Conservation (phyloP, 2,329 filamentous ascomycete species). For the Hortaea werneckii region DNA sequence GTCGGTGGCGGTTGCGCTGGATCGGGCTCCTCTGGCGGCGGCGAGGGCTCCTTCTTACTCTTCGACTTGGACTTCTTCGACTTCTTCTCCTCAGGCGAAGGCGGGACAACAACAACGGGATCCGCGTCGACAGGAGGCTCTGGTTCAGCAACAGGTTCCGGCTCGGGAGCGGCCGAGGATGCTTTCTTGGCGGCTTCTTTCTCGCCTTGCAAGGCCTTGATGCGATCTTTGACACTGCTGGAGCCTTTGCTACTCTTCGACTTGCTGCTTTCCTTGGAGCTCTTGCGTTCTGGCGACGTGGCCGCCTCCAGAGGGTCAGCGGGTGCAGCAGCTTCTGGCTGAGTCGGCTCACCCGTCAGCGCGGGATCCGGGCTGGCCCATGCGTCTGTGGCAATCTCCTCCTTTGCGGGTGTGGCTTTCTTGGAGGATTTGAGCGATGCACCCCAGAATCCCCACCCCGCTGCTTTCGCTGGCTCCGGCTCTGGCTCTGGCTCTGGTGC, state of each 20-base stretch:
- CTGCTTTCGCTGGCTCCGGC: slow-evolving; percentile 17
- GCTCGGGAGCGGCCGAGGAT: slow-evolving; percentile 24
- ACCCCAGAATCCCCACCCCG: slow-evolving; percentile 36
- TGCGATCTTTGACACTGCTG: slow-evolving; percentile 42
- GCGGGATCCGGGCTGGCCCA: slow-evolving; percentile 33
- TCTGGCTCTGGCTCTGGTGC: slow-evolving; percentile 7
- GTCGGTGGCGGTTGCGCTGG: slow-evolving; percentile 8
- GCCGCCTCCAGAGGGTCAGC: slow-evolving; percentile 33
- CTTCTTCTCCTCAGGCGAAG: slow-evolving; percentile 16
- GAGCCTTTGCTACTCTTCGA: slow-evolving; percentile 31
- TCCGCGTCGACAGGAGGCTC: slow-evolving; percentile 11
- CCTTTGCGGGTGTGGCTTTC: slow-evolving; percentile 27
- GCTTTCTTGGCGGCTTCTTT: slow-evolving; percentile 15
- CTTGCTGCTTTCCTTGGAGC: slow-evolving; percentile 32
- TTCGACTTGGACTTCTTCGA: slow-evolving; percentile 13
- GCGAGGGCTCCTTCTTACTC: slow-evolving; percentile 11
- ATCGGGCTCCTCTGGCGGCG: neutral
- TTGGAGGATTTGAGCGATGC: slow-evolving; percentile 35
- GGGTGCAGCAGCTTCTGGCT: slow-evolving; percentile 33
- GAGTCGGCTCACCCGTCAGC: slow-evolving; percentile 29
- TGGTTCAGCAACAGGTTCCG: slow-evolving; percentile 14
- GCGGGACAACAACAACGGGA: slow-evolving; percentile 9
- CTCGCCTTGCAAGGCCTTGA: slow-evolving; percentile 36
- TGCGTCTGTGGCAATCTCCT: slow-evolving; percentile 34
- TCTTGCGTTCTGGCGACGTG: slow-evolving; percentile 29